Conservation (phyloP, 2,329 filamentous ascomycete species). For the Colletotrichum chlorophyti region DNA sequence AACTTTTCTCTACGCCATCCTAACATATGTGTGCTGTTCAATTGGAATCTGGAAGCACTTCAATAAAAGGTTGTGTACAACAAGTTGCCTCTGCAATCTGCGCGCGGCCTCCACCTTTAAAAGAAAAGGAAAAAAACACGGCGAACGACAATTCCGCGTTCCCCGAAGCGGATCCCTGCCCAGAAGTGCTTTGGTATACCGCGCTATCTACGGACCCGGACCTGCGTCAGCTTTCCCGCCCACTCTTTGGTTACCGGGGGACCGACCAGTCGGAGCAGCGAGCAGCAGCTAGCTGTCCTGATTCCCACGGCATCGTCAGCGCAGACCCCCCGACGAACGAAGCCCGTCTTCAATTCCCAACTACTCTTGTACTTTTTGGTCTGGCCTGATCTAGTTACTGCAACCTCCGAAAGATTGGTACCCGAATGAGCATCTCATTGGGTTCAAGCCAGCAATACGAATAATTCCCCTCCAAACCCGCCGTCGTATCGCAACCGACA, state of each 20-base stretch:
- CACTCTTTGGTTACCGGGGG: slow-evolving; percentile 25
- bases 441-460: too few relatives aligned
- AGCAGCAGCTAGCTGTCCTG: slow-evolving; percentile 25
- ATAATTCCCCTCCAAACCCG: too few relatives aligned
- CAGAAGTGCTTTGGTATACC: neutral
- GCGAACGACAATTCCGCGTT: slow-evolving; percentile 4
- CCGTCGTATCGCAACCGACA: too few relatives aligned
- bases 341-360: neutral
- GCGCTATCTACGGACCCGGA: slow-evolving; percentile 6
- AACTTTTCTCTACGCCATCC: too few relatives aligned
- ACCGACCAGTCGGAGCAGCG: neutral
- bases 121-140: too few relatives aligned
- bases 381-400: too few relatives aligned
- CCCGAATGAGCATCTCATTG: too few relatives aligned
- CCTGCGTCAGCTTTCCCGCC: slow-evolving; percentile 25
- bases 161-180: slow-evolving; percentile 4
- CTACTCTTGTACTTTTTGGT: neutral
- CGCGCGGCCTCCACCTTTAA: neutral
- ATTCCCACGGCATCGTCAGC: slow-evolving; percentile 2
- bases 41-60: too few relatives aligned
- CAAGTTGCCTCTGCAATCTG: neutral
- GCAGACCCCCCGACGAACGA: neutral
- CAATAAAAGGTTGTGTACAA: too few relatives aligned
- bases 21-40: too few relatives aligned
- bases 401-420: too few relatives aligned